Percentiles rank a stretch among this genome's conserved stretches.
Evolutionary conservation across 768 basidiomycete genomes (phyloP).

Genomic region (Boletus insuetus): DNA sequence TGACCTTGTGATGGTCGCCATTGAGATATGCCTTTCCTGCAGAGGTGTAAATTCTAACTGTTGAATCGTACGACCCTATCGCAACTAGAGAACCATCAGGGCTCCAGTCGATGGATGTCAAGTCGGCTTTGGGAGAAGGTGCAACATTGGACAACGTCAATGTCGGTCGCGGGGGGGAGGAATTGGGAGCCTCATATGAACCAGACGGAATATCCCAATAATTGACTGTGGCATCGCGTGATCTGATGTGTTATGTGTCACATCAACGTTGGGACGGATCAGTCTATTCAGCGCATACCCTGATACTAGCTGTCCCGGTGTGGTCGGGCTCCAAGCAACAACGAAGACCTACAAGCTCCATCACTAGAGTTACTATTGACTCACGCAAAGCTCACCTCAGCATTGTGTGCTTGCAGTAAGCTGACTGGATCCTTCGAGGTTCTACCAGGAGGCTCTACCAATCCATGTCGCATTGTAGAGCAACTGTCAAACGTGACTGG

Average conservation of each 20-base stretch:
- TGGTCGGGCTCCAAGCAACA: conserved; percentile 72
- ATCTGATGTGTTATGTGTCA: conserved; percentile 39
- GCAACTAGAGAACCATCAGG: conserved; percentile 69
- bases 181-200: conserved; percentile 17
- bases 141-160: conserved; percentile 49
- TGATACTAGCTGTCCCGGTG: conserved; percentile 59
- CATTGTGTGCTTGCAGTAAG: conserved; percentile 53
- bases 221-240: conserved; percentile 75
- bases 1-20: conserved; percentile 64
- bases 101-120: conserved; percentile 80
- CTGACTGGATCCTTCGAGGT: conserved; percentile 35
- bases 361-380: conserved; percentile 8
- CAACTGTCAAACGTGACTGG: conserved; percentile 28
- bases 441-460: conserved; percentile 13
- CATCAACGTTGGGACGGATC: neutral
- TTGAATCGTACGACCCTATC: conserved; percentile 73
- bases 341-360: conserved; percentile 63
- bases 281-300: conserved; percentile 48
- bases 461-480: neutral
- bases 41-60: conserved; percentile 66
- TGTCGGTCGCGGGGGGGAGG: conserved; percentile 34
- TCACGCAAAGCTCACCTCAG: conserved; percentile 45
- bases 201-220: conserved; percentile 64
- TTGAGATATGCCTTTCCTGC: conserved; percentile 62
- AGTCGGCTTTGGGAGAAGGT: conserved; percentile 50